Evolutionary conservation across 495 filamentous ascomycete species (phyloP).

Genomic region (Penicillium macrosclerotiorum): DNA sequence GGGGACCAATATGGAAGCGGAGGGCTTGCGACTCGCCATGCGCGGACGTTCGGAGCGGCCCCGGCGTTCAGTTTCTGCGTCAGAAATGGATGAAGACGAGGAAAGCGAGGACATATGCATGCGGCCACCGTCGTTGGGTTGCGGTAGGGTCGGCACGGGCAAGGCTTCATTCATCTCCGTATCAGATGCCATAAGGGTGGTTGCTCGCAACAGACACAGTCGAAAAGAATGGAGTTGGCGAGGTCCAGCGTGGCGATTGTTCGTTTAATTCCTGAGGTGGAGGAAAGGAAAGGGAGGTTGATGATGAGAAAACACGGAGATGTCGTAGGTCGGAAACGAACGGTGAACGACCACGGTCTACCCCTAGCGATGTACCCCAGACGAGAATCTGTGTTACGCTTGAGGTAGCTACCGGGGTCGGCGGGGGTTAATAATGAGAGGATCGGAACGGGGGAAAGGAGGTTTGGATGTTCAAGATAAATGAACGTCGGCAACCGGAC

Average conservation of each 20-base stretch:
- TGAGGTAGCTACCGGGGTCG: conserved; percentile 44
- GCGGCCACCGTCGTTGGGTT: conserved; percentile 44
- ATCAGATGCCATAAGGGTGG: conserved; percentile 38
- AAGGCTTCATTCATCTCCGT: conserved; percentile 41
- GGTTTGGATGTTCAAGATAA: too few relatives aligned
- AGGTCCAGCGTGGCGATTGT: conserved; percentile 27
- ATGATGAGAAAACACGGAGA: neutral
- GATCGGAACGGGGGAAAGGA: conserved; percentile 10
- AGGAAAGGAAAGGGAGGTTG: neutral
- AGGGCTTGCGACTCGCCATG: conserved; percentile 66
- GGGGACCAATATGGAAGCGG: conserved; percentile 77
- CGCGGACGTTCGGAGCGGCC: conserved; percentile 48
- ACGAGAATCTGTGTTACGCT: conserved; percentile 44
- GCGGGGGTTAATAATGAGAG: too few relatives aligned
- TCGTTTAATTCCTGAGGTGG: neutral
- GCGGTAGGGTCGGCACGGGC: conserved; percentile 43
- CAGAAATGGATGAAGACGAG: conserved; percentile 48
- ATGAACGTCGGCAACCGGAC: conserved; percentile 14
- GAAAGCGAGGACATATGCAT: conserved; percentile 44
- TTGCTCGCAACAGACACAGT: conserved; percentile 20
- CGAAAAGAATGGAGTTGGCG: conserved; percentile 10
- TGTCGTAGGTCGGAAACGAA: conserved; percentile 11
- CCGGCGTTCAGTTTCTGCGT: conserved; percentile 45
- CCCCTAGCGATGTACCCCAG: conserved; percentile 47
- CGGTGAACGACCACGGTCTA: conserved; percentile 36